Evolutionary conservation across 192 early-diverging fungal genomes (phyloP), one percentile per base, ranked within the genome.

Genomic region (Phlyctochytrium planicorne): DNA sequence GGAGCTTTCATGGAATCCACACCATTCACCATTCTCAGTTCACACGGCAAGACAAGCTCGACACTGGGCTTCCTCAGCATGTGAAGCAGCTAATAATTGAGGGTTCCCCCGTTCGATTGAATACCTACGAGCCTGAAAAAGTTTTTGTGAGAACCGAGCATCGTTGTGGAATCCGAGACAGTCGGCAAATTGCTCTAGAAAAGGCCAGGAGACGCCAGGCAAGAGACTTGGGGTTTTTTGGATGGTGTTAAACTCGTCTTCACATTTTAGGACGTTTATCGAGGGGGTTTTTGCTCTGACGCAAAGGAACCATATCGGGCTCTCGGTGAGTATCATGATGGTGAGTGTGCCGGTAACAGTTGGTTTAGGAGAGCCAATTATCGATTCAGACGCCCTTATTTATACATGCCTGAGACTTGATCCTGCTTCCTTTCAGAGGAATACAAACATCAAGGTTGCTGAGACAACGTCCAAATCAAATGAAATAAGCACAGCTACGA

Each of bases 261-360:
- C 20, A n/a, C 25, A 20, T 34, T 24, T 24, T 31, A 76, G 79
- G 80, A 80, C 12, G 67, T 84, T 2, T 65, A 36, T 52, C 36
- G 55, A 27, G 52, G 73, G 32, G 82, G 82, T 12, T 84, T 82
- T 53, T 68, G 68, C 30, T 73, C 78, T n/a, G 82, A 84, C 67
- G 62, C 82, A 0, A 84, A 80, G 60, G 82, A 84, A 32, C 59
- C 65, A 10, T 84, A 84, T 61, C 69, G 69, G 52, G 71, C 80
- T n/a, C 68, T 84, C 4, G 82, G 82, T 71, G 52, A 40, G 34
- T 33, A 20, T 14, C 17, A 2, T 16, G 17, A 34, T 27, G 6
- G 32, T n/a, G 17, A 20, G 2, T 12, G 14, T 31, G 65, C n/a
- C 40, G 14, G 30, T 66, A 53, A 31, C n/a, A 53, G 4, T 60